phyloP scores from a whole-genome alignment of 2,329 filamentous ascomycete genomes.

The Xylariaceae sp. region DNA sequence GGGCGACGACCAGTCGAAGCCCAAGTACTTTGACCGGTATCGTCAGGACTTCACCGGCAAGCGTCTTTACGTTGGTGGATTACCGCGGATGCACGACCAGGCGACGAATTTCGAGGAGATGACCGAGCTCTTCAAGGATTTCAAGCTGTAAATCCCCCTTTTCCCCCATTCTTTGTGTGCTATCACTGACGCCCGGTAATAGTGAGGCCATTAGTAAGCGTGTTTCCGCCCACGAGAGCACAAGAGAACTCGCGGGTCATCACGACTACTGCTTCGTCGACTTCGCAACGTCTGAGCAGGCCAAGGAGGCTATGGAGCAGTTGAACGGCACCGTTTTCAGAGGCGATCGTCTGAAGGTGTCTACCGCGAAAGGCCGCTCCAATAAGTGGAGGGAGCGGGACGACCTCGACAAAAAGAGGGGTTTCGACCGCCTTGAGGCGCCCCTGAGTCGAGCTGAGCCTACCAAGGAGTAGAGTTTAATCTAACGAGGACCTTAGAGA shows the following conservation, averaged over 20 bases:
- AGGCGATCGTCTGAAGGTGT: conserved; percentile 26
- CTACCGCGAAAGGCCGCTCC: conserved; percentile 23
- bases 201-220: conserved; percentile 42
- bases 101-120: conserved; percentile 43
- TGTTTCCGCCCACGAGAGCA: conserved; percentile 55
- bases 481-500: background rate
- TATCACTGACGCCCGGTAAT: conserved; percentile 9
- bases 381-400: conserved; percentile 26
- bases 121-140: conserved; percentile 42
- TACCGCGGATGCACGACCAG: conserved; percentile 46
- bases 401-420: conserved; percentile 12
- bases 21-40: conserved; percentile 18
- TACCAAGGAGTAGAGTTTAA: conserved; percentile 1
- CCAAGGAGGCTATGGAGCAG: conserved; percentile 43
- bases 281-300: conserved; percentile 50
- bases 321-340: conserved; percentile 34
- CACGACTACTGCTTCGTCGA: conserved; percentile 65
- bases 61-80: conserved; percentile 47
- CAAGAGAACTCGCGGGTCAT: conserved; percentile 45
- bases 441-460: conserved; percentile 4
- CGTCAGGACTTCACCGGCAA: conserved; percentile 29
- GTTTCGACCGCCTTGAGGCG: conserved; percentile 3
- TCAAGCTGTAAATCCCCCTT: conserved; percentile 36
- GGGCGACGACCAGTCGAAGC: conserved; percentile 18
- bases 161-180: background rate